Evolutionary conservation across 176 grass and related monocot genomes (phyloP).

Genomic region (Lolium rigidum): DNA sequence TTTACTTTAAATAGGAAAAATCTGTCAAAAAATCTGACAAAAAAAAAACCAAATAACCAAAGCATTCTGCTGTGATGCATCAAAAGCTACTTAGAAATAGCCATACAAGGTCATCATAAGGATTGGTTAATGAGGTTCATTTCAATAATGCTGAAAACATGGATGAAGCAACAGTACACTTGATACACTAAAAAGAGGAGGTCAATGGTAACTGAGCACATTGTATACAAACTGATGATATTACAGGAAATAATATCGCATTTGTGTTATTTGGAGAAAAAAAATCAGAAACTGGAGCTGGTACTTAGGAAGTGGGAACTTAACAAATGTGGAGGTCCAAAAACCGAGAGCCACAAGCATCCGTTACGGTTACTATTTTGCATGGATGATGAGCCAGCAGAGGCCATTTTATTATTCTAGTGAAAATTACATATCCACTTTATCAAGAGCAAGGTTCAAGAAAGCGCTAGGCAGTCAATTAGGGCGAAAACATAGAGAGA

Average conservation of each 20-base stretch:
- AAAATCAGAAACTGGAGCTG: background rate
- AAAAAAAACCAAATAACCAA: background rate
- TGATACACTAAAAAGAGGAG: background rate
- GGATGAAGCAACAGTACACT: background rate
- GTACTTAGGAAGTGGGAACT: background rate
- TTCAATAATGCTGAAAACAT: background rate
- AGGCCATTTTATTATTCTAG: background rate
- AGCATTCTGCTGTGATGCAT: background rate
- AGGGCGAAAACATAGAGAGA: background rate
- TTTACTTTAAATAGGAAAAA: too few species aligned
- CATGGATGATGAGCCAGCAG: background rate
- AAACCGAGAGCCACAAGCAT: background rate
- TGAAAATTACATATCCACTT: background rate
- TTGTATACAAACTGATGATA: conserved; percentile 13
- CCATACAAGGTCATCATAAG: background rate
- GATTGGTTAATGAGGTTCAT: background rate
- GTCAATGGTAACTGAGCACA: background rate
- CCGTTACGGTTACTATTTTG: background rate
- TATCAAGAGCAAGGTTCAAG: background rate
- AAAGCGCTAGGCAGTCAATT: background rate
- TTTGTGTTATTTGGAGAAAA: background rate
- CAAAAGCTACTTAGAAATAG: background rate
- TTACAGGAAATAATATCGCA: background rate
- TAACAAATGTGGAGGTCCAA: background rate
- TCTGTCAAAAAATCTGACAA: background rate